Conservation (phyloP, 140 eudicot species). For the Anethum foeniculum region DNA sequence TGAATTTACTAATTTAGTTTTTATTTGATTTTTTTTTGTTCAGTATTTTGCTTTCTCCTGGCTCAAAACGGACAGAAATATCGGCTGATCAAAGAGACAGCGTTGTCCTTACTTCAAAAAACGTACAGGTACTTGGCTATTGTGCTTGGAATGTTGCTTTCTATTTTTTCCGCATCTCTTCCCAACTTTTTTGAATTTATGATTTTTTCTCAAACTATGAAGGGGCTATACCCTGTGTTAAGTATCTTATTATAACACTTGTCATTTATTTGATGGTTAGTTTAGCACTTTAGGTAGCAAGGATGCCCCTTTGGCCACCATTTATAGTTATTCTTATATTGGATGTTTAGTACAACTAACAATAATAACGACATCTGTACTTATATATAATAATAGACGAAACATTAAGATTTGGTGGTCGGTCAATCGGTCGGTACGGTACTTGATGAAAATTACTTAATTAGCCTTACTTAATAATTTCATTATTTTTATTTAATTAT, state of each 20-base stretch:
- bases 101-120: conserved; percentile 81
- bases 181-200: not conserved
- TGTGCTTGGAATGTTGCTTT: not conserved
- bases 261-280: not conserved
- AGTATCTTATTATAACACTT: not conserved
- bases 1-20: not conserved
- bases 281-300: not conserved
- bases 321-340: not conserved
- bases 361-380: not conserved
- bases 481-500: too few relatives aligned
- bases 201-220: not conserved
- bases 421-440: too few relatives aligned
- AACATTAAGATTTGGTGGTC: too few relatives aligned
- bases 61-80: conserved; percentile 62
- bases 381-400: too few relatives aligned
- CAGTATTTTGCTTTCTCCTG: conserved; percentile 67
- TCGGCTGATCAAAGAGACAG: conserved; percentile 69
- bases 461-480: too few relatives aligned
- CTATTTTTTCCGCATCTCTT: not conserved
- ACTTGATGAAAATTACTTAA: too few relatives aligned
- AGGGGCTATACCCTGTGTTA: not conserved
- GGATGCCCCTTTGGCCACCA: not conserved
- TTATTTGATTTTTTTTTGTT: not conserved
- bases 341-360: not conserved
- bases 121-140: conserved; percentile 65